phyloP scores from a whole-genome alignment of 202 grass and related monocot species.

The Alloteropsis angusta region DNA sequence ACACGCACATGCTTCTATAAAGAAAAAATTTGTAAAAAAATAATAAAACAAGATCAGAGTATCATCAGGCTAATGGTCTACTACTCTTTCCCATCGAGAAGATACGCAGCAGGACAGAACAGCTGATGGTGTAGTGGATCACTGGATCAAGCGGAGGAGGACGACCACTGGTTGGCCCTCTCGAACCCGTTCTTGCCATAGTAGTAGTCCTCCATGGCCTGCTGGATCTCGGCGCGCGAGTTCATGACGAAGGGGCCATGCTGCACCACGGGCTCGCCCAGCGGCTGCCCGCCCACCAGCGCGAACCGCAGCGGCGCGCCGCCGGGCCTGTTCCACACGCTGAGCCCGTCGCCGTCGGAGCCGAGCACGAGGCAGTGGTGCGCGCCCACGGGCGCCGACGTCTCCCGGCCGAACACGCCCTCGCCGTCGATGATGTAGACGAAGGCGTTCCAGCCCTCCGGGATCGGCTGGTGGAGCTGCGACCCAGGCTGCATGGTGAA shows the following conservation, averaged over 20 bases:
- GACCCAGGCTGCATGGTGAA: constrained; percentile 68
- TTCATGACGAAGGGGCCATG: constrained; percentile 72
- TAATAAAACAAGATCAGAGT: background rate
- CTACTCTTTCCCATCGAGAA: background rate
- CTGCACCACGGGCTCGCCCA: constrained; percentile 55
- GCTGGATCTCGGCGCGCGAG: constrained; percentile 52
- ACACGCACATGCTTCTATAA: background rate
- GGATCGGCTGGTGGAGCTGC: constrained; percentile 52
- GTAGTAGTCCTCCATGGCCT: constrained; percentile 69
- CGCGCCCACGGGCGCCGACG: background rate
- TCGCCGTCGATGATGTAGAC: constrained; percentile 79
- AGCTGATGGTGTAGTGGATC: too few species aligned
- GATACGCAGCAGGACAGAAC: too few species aligned
- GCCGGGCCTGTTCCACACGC: constrained; percentile 42
- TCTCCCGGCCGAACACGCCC: constrained; percentile 50
- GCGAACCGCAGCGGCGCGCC: constrained; percentile 40
- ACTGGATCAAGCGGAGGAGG: constrained; percentile 3
- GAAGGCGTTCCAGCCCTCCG: constrained; percentile 73
- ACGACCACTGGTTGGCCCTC: constrained; percentile 45
- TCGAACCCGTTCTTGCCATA: constrained; percentile 55
- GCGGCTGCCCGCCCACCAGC: constrained; percentile 42
- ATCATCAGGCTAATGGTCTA: background rate
- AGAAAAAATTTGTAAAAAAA: background rate
- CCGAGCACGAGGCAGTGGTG: constrained; percentile 71
- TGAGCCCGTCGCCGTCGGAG: constrained; percentile 54